Evolutionary conservation across 306 rosid genomes (phyloP).

Genomic region (Inga leiocalycina): DNA sequence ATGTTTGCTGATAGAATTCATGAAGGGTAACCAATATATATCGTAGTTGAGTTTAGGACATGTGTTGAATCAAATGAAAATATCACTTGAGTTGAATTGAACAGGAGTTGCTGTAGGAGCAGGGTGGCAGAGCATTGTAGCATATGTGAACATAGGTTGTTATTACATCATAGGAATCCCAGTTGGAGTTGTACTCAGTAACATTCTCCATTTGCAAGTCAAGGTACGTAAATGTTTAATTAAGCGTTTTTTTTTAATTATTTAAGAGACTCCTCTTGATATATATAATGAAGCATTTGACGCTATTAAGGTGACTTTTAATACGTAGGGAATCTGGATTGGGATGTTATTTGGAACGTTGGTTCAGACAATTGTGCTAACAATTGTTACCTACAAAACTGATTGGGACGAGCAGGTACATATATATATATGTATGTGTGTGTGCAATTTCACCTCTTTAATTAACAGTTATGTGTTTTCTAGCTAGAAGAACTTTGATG

Average conservation of each 20-base stretch:
- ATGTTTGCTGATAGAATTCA: background rate
- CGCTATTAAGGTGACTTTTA: background rate
- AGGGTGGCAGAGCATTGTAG: constrained; percentile 57
- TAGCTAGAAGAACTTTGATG: background rate
- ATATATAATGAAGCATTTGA: background rate
- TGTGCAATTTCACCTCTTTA: background rate
- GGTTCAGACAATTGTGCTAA: constrained; percentile 55
- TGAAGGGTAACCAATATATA: background rate
- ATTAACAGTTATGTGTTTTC: background rate
- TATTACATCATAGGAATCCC: constrained; percentile 56
- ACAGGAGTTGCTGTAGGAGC: constrained; percentile 64
- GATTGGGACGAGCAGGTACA: constrained; percentile 65
- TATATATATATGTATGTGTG: background rate
- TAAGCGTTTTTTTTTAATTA: background rate
- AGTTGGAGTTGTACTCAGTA: constrained; percentile 45
- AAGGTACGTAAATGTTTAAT: constrained; percentile 23
- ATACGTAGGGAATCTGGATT: constrained; percentile 61
- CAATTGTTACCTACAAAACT: constrained; percentile 55
- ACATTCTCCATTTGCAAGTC: constrained; percentile 41
- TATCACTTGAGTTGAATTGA: constrained; percentile 6
- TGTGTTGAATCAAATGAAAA: background rate
- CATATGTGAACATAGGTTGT: constrained; percentile 51
- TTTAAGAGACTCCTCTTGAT: background rate
- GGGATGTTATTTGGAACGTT: constrained; percentile 75
- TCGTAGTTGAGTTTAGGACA: background rate